A percentile compares a stretch with the other conserved stretches of the same genome.
These are phyloP conservation scores for Leptodontidium sp. DNA, from an alignment of 2,329 filamentous ascomycete species.

Conservation along the genomic window DNA sequence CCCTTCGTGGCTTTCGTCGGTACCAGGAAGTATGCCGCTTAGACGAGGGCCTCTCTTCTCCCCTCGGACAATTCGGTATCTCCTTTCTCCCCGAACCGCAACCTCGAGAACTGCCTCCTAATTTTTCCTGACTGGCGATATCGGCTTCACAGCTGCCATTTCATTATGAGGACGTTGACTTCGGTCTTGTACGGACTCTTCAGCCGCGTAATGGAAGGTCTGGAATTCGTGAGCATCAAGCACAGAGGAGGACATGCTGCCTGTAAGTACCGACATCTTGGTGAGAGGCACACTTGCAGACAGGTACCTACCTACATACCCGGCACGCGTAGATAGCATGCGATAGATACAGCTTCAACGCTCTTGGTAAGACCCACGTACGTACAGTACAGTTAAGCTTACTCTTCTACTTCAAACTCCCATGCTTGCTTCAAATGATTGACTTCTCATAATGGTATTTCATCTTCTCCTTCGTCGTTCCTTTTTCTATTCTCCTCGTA, in stretches of 20 bases:
- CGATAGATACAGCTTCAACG: slow-evolving; percentile 11
- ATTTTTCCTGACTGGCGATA: not conserved
- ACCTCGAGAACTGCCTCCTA: not conserved
- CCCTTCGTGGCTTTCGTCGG: not conserved
- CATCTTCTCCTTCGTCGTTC: not conserved
- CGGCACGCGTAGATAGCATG: slow-evolving; percentile 16
- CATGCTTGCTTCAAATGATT: not conserved
- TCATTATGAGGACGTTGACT: not conserved
- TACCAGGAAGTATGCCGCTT: not conserved
- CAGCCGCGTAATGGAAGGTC: not conserved
- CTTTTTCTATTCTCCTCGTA: not conserved
- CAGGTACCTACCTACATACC: slow-evolving; percentile 4
- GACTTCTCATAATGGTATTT: not conserved
- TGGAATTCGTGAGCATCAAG: not conserved
- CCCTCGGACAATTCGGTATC: not conserved
- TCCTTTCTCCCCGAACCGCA: not conserved
- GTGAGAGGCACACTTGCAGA: not conserved
- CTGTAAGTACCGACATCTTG: not conserved
- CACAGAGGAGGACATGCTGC: not conserved
- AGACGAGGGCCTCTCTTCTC: not conserved
- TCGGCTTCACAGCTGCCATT: not conserved
- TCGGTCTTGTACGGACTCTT: not conserved
- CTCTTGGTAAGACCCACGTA: slow-evolving; percentile 8
- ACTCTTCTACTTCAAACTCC: not conserved
- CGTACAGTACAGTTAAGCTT: not conserved